Percentiles rank a stretch among this genome's conserved stretches.
Conservation (phyloP, 2,329 filamentous ascomycete genomes). For the Fragosphaeria purpurea region DNA sequence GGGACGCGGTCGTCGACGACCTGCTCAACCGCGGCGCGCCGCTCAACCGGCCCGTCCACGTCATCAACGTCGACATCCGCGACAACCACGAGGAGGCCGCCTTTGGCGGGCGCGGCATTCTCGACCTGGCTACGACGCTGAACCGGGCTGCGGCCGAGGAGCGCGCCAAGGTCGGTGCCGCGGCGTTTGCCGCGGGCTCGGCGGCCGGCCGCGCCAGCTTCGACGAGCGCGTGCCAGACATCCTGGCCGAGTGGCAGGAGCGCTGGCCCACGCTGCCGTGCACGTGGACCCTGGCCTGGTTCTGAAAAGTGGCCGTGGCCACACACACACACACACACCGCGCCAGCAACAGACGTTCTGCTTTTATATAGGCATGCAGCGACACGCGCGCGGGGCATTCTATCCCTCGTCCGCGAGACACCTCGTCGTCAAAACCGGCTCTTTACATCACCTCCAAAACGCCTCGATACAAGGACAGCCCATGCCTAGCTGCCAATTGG, state of each 20-base stretch:
- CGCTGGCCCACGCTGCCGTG: conserved; percentile 85
- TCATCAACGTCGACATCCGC: conserved; percentile 97
- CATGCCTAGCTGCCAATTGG: no score
- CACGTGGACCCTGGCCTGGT: conserved; percentile 92
- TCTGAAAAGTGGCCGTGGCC: conserved; percentile 38
- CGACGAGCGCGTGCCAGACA: conserved; percentile 86
- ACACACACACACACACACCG: no score
- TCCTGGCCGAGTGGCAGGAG: conserved; percentile 89
- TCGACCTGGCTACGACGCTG: conserved; percentile 78
- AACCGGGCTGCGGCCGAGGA: conserved; percentile 75
- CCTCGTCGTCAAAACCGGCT: no score
- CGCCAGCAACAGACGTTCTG: no score
- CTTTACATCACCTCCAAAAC: no score
- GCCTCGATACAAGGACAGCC: no score
- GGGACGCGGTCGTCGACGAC: conserved; percentile 95
- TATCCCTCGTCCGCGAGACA: no score
- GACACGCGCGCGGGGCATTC: no score
- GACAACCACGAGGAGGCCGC: conserved; percentile 97
- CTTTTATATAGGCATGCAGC: no score
- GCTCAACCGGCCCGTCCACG: conserved; percentile 86
- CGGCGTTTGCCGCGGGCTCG: conserved; percentile 59
- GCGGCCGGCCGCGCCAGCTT: conserved; percentile 64
- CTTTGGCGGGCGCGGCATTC: conserved; percentile 79
- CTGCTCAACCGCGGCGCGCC: conserved; percentile 75
- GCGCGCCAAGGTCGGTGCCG: conserved; percentile 52